Conservation (phyloP, 176 grass and related monocot species). For the Lolium perenne region DNA sequence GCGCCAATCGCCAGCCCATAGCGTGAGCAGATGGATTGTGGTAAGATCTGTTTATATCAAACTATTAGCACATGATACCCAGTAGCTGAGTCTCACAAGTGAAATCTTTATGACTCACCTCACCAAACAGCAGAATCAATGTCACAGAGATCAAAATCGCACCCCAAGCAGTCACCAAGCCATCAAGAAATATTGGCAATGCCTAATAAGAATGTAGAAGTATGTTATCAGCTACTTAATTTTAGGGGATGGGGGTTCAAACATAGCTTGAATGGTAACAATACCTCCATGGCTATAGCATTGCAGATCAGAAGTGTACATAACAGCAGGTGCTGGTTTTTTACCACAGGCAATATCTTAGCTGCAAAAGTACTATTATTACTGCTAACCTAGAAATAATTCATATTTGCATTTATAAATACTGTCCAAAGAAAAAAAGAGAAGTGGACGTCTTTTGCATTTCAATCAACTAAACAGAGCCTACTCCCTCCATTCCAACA, state of each 20-base stretch:
- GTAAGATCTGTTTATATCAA: conserved; percentile 66
- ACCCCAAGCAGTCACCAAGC: conserved; percentile 91
- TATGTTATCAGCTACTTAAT: conserved; percentile 25
- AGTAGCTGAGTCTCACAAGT: conserved; percentile 3
- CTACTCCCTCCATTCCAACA: background rate
- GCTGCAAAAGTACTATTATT: conserved; percentile 49
- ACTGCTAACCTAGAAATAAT: background rate
- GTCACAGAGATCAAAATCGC: conserved; percentile 89
- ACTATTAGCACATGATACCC: conserved; percentile 30
- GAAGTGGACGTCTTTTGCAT: background rate
- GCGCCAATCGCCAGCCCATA: conserved; percentile 92
- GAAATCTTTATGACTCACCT: conserved; percentile 53
- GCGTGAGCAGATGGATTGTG: conserved; percentile 78
- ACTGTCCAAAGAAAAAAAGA: background rate
- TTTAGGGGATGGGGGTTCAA: background rate
- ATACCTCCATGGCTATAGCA: conserved; percentile 88
- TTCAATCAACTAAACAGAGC: background rate
- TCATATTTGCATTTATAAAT: background rate
- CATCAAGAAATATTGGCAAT: conserved; percentile 96
- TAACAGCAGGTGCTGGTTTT: conserved; percentile 83
- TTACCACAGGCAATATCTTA: conserved; percentile 91
- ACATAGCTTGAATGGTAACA: background rate
- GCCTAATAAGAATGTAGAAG: conserved; percentile 53
- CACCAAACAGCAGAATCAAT: conserved; percentile 84
- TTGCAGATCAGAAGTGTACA: conserved; percentile 98